A percentile compares a stretch with the other conserved stretches of the same genome.
Conservation (phyloP, 805 yeast species). For the Jamesozyma gamospora region DNA sequence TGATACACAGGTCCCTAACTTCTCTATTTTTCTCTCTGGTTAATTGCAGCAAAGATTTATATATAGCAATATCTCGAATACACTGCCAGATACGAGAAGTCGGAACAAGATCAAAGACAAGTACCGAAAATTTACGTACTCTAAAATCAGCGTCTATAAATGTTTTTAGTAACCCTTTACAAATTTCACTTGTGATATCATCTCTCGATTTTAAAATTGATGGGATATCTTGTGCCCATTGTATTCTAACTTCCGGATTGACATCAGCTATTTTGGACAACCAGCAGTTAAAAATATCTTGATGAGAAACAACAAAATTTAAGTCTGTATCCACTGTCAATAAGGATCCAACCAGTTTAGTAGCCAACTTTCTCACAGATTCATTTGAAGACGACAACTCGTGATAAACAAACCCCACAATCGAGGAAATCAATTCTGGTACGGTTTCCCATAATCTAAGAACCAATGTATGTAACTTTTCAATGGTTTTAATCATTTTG, state of each 20-base stretch:
- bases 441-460: slow-evolving; percentile 65
- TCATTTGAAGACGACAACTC: slow-evolving; percentile 67
- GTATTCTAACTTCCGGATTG: slow-evolving; percentile 49
- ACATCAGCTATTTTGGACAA: slow-evolving; percentile 63
- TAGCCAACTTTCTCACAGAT: slow-evolving; percentile 53
- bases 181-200: slow-evolving; percentile 42
- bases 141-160: slow-evolving; percentile 65
- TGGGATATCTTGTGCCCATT: slow-evolving; percentile 59
- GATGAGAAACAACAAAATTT: slow-evolving; percentile 49
- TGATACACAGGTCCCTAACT: slow-evolving; percentile 52
- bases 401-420: slow-evolving; percentile 70
- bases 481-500: slow-evolving; percentile 32
- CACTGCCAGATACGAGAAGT: slow-evolving; percentile 38
- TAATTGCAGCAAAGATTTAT: slow-evolving; percentile 49
- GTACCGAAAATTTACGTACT: slow-evolving; percentile 56
- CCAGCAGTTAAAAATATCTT: slow-evolving; percentile 61
- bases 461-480: slow-evolving; percentile 52
- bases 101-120: slow-evolving; percentile 39
- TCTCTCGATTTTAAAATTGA: slow-evolving; percentile 36
- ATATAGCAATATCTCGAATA: slow-evolving; percentile 38
- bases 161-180: slow-evolving; percentile 53
- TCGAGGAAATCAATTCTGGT: slow-evolving; percentile 65
- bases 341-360: slow-evolving; percentile 62
- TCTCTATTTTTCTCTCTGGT: slow-evolving; percentile 61
- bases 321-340: slow-evolving; percentile 40